These are phyloP conservation scores for Schizosaccharomyces osmophilus DNA, from an alignment of 805 yeast genomes.

Conservation along the genomic window DNA sequence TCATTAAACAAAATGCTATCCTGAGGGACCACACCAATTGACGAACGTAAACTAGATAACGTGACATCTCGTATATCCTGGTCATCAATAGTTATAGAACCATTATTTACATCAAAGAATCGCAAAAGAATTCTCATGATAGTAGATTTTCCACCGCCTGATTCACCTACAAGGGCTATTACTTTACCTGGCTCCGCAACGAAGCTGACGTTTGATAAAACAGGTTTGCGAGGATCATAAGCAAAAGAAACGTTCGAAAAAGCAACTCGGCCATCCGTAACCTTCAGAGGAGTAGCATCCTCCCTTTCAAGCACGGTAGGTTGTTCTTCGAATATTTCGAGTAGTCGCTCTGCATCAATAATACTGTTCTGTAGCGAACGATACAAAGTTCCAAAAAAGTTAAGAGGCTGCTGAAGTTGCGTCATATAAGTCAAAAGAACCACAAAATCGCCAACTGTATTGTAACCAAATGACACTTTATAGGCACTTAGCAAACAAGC, in stretches of 20 bases:
- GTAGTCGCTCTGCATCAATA: slow-evolving; percentile 6
- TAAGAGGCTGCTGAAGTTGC: slow-evolving; percentile 8
- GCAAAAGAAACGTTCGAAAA: slow-evolving; percentile 42
- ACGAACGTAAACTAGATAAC: slow-evolving; percentile 41
- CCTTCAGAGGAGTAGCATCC: background rate
- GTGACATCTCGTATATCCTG: slow-evolving; percentile 39
- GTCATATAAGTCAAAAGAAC: slow-evolving; percentile 6
- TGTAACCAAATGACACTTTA: slow-evolving; percentile 4
- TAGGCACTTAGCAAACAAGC: slow-evolving; percentile 6
- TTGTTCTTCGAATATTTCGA: slow-evolving; percentile 5
- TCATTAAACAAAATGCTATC: slow-evolving; percentile 78
- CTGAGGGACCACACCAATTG: slow-evolving; percentile 73
- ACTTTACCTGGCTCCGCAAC: slow-evolving; percentile 56
- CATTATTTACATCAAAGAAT: slow-evolving; percentile 54
- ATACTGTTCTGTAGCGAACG: slow-evolving; percentile 6
- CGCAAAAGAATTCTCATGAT: slow-evolving; percentile 54
- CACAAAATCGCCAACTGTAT: slow-evolving; percentile 7
- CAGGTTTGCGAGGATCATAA: slow-evolving; percentile 34
- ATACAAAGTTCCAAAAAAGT: slow-evolving; percentile 5
- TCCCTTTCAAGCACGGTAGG: slow-evolving; percentile 5
- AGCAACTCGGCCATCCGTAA: slow-evolving; percentile 16
- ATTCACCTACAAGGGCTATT: slow-evolving; percentile 82
- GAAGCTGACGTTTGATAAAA: slow-evolving; percentile 36
- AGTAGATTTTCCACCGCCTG: slow-evolving; percentile 88
- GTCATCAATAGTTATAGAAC: slow-evolving; percentile 39